Percentiles rank a stretch among this genome's conserved stretches.
phyloP scores from a whole-genome alignment of 2,329 filamentous ascomycete genomes.

The Fusarium tjaetaba region DNA sequence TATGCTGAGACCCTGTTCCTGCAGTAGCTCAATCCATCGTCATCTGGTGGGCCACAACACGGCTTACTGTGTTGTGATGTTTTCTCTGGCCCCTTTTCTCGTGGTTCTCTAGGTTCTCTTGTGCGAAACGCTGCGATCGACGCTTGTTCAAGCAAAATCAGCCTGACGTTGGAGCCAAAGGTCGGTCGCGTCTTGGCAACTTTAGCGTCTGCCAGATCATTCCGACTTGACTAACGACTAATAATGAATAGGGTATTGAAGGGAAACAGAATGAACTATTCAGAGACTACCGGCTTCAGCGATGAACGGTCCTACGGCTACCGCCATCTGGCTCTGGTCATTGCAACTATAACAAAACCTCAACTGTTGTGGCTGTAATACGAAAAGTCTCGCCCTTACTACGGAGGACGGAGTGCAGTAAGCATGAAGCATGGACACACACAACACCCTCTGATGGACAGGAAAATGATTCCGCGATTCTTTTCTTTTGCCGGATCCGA shows the following conservation, averaged over 20 bases:
- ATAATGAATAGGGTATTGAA: neutral
- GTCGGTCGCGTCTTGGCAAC: slow-evolving; percentile 16
- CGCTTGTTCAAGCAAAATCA: slow-evolving; percentile 11
- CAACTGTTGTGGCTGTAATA: slow-evolving; percentile 30
- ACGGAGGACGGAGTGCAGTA: neutral
- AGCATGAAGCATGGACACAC: neutral
- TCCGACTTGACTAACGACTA: neutral
- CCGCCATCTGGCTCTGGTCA: neutral
- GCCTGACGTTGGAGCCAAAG: slow-evolving; percentile 8
- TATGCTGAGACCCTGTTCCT: slow-evolving; percentile 42
- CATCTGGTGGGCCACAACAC: slow-evolving; percentile 37
- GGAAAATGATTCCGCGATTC: neutral
- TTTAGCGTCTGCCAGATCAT: slow-evolving; percentile 11
- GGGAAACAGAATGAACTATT: neutral
- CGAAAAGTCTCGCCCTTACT: slow-evolving; percentile 21
- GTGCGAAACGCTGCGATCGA: slow-evolving; percentile 22
- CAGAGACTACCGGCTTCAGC: slow-evolving; percentile 12
- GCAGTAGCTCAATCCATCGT: slow-evolving; percentile 42
- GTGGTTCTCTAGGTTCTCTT: neutral
- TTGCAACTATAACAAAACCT: slow-evolving; percentile 25
- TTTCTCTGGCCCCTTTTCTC: slow-evolving; percentile 21
- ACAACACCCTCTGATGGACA: neutral
- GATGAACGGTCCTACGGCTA: neutral
- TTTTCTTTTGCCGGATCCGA: slow-evolving; percentile 27
- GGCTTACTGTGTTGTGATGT: slow-evolving; percentile 21